Base-by-base conservation (phyloP, 192 early-diverging fungal species). In the Chytriomyces sp. region DNA sequence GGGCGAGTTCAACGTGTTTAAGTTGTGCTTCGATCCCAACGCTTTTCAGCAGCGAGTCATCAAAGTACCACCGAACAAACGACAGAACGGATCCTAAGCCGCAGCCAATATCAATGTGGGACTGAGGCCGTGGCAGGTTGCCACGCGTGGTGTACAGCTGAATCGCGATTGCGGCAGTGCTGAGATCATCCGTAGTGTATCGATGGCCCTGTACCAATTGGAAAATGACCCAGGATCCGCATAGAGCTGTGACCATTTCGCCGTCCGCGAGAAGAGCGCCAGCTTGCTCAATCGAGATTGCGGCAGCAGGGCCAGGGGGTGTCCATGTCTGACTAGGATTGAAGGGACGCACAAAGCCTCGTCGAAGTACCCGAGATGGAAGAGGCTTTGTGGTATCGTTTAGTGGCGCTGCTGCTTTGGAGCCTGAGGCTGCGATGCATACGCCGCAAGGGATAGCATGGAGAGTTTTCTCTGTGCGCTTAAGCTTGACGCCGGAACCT, bases 121-220 rank as follows among this genome's bases (percentile, higher is more conserved):
- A 53, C 11, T 24, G 20, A 7, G 66, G 69, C 0, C 13, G 11
- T 18, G 72, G 50, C 5, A 23, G 24, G 10, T 26, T 70, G 35
- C 35, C 35, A 7, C 28, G 18, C 5, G 11, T 20, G 28, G 62
- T 26, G n/a, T 61, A 35, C 53, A 28, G 60, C 13, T 67, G 10
- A n/a, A 84, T 70, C 5, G 80, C 83, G 23, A 84, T 62, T 24
- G 78, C 78, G 2, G 79, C 80, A 0, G 71, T 80, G 9, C 16
- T 46, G 18, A 81, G 67, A 69, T 84, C 83, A 71, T 84, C 83
- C 20, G 83, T 82, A 6, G 83, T 84, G 69, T 75, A 79, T 57
- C 83, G 61, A 66, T 84, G 83, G 8, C 78, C 80, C 53, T 72
- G 61, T 47, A 50, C 50, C n/a, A 84, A 53, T 53, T 84, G 83